Base-by-base conservation (phyloP, 495 filamentous ascomycete species). In the Tuber melanosporum region DNA sequence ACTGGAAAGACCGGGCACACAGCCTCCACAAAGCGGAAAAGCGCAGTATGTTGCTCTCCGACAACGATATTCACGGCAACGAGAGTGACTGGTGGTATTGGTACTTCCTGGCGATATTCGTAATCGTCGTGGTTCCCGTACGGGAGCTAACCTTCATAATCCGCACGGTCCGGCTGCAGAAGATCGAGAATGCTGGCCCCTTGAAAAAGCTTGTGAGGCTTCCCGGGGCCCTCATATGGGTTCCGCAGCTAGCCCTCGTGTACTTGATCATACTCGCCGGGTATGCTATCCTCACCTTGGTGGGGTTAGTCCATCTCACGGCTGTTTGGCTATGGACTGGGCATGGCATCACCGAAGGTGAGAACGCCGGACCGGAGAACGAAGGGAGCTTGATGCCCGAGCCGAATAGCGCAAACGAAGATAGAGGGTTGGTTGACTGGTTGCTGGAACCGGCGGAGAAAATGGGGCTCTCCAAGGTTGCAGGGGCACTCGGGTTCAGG, bases 31-130 rank as follows among this genome's bases (percentile, higher is more conserved):
- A 66, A 66, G 57, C 9, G 57, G 57, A 66, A 66, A 66, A 66
- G 10, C 57, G 57, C 57, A 36, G 7, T 8, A 57, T 26, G 14
- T 10, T 36, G 10, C 26, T 17, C 12, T 36, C 57, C 0, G n/a
- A 32, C n/a, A 32, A 36, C 14, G 14, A 26, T n/a, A 66, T 26
- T 66, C 57, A 19, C 42, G 41, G 3, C 20, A 43, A 4, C 1
- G 32, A 43, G 15, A 72, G 71, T 5, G 44, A 3, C 36, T 72
- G 71, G 71, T 72, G 71, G 71, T 72, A 72, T 15, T 42, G 36
- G 36, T 46, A 72, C 36, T 72, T 72, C 17, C 6, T 72, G 41
- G 41, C 26, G 20, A 36, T 72, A 72, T 72, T 43, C 17, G 32
- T 72, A 14, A 22, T 43, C 41, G 32, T 72, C 71, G 44, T 42